Evolutionary conservation across 2,329 filamentous ascomycete species (phyloP), one percentile per base, ranked within the genome.

Genomic region (Diaporthe ampelina): DNA sequence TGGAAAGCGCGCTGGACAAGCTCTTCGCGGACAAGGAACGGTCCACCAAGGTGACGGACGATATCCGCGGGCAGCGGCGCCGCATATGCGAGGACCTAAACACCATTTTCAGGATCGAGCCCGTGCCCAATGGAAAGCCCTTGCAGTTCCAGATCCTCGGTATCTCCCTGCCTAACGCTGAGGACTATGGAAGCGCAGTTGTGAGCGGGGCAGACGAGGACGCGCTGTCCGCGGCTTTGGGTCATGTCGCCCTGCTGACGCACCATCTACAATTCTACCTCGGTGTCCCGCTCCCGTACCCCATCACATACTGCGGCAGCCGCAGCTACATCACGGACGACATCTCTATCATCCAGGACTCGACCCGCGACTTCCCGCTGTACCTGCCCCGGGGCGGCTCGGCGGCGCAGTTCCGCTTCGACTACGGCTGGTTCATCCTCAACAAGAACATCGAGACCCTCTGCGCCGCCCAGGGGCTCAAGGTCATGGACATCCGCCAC

Each of bases 341-440:
- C 8, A 93, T 98, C 57, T 90, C 88, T 26, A 85, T 88, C 35
- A 82, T 91, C 0, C 79, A 84, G 0, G 86, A 88, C 37, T 82
- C 90, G n/a, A 89, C 92, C 59, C 88, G 92, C 70, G 92, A 91
- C 8, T 99, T 97, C 79, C 97, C 97, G 0, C 88, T 99, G 0
- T 95, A 95, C 82, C 81, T 91, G 0, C 88, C 88, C 0, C 84
- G 88, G 2, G 89, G 90, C 21, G 89, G 89, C 83, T 94, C 85
- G n/a, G 89, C 80, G 3, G 91, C 95, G 0, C 91, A 95, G 59
- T 98, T 96, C 85, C 92, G 96, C 3, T 98, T 98, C 82, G 96
- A 98, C 79, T 99, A 98, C 82, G 97, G 89, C 15, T 97, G 98
- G 81, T 99, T 98, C 79, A 86, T 98, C n/a, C 88, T 99, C 19